Evolutionary conservation across 768 basidiomycete species (phyloP), one percentile per base, ranked within the genome.

Genomic region (Rubroboletus pulcherrimus): DNA sequence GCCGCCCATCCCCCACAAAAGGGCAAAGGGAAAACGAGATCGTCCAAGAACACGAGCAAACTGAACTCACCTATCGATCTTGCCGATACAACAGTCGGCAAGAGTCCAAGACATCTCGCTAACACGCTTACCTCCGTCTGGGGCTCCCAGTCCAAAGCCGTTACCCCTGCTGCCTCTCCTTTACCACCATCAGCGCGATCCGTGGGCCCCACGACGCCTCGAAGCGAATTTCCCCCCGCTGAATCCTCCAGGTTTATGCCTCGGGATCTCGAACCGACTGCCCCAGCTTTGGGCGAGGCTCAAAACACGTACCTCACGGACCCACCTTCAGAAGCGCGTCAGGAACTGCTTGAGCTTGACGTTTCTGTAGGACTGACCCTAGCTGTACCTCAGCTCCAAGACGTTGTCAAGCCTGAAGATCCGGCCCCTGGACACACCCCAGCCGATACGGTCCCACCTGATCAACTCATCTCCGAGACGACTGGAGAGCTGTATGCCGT

Each of bases 41-140:
- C 19, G 4, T 5, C 40, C 57, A 60, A 70, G 63, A 47, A 63
- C 38, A 42, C 63, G 29, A 69, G 57, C 56, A 67, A 68, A 53
- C 57, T 47, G 4, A 63, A 3, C 46, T 65, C 68, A 17, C 67
- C 71, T 30, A 57, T 77, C 64, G 70, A 74, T 59, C 51, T 67
- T 58, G 64, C 69, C 63, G 62, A 77, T 68, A 59, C 72, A 15
- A 64, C 72, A 19, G 74, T 73, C 24, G 73, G 75, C 30, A 74
- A 73, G 45, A 72, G 72, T 35, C 65, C 75, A 12, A 69, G 71
- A 11, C 72, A 68, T 50, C 73, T 82, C 21, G 76, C 64, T 1
- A 73, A 82, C 2, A 62, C 76, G 5, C 75, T 82, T 42, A 74
- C 64, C 21, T 74, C 80, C 0, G 72, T 81, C 6, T 83, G 83